phyloP scores from a whole-genome alignment of 1,284 basidiomycete genomes.

The Phlebopus sp. region DNA sequence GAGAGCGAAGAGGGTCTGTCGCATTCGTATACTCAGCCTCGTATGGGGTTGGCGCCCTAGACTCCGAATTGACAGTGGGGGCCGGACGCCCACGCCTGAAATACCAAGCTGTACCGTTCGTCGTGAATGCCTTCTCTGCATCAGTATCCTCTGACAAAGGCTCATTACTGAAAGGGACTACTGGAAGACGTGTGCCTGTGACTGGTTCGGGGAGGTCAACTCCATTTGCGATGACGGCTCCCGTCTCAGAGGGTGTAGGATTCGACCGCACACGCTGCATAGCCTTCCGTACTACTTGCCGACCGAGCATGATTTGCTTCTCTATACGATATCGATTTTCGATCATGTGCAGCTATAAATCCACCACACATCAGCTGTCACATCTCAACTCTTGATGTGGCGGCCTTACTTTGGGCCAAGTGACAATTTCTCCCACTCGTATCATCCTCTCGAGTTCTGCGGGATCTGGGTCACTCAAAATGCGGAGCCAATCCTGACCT shows the following conservation, averaged over 20 bases:
- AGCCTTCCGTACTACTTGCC: constrained; percentile 66
- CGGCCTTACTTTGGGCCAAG: constrained; percentile 83
- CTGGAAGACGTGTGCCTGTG: constrained; percentile 4
- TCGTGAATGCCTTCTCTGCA: constrained; percentile 47
- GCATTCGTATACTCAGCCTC: constrained; percentile 24
- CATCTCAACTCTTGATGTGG: not conserved
- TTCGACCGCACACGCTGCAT: constrained; percentile 33
- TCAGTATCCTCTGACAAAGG: constrained; percentile 61
- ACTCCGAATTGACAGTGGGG: constrained; percentile 21
- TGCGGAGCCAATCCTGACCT: constrained; percentile 75
- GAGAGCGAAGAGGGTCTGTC: constrained; percentile 40
- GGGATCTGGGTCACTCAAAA: constrained; percentile 84
- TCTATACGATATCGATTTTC: constrained; percentile 80
- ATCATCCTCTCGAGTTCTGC: constrained; percentile 82
- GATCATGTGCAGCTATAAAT: constrained; percentile 80
- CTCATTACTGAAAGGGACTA: constrained; percentile 30
- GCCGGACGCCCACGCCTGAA: constrained; percentile 35
- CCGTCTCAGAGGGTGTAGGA: constrained; percentile 29
- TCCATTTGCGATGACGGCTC: constrained; percentile 23
- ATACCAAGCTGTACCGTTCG: constrained; percentile 47
- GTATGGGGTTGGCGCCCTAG: constrained; percentile 26
- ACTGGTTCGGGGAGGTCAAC: constrained; percentile 10
- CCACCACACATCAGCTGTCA: constrained; percentile 8
- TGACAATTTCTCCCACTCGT: constrained; percentile 82
- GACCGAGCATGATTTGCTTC: constrained; percentile 79